phyloP scores from a whole-genome alignment of 2,329 filamentous ascomycete species.

The Pseudopithomyces chartarum region DNA sequence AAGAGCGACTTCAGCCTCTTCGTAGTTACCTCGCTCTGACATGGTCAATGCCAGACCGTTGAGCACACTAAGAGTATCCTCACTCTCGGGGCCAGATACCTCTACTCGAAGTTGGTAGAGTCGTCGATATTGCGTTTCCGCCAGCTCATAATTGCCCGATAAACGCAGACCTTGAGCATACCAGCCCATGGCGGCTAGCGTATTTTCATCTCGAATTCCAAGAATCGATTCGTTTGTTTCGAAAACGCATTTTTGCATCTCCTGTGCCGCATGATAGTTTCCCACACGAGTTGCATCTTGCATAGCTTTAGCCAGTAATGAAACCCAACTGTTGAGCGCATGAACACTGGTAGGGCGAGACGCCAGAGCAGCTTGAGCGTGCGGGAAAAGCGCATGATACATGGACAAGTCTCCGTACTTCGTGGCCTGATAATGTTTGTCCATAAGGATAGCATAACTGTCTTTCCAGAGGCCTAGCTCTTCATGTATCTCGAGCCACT shows the following conservation, averaged over 20 bases:
- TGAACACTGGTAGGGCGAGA: not conserved
- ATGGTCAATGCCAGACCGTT: conserved; percentile 1
- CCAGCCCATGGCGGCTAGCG: not conserved
- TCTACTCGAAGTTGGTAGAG: conserved; percentile 5
- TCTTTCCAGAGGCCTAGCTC: not conserved
- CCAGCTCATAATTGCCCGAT: conserved; percentile 13
- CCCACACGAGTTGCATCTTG: conserved; percentile 2
- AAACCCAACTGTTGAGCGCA: conserved; percentile 9
- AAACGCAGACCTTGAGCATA: not conserved
- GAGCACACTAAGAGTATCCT: conserved; percentile 4
- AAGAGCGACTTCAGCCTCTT: not conserved
- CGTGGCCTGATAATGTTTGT: conserved; percentile 1
- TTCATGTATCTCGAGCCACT: conserved; percentile 24
- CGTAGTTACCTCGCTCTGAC: not conserved
- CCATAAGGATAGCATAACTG: not conserved
- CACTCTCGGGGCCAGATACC: conserved; percentile 7
- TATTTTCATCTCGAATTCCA: conserved; percentile 6
- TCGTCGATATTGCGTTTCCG: conserved; percentile 3
- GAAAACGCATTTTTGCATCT: conserved; percentile 4
- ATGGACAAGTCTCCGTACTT: conserved; percentile 3
- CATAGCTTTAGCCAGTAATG: conserved; percentile 3
- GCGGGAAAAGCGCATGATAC: conserved; percentile 7
- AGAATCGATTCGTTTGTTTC: conserved; percentile 4
- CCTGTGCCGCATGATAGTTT: conserved; percentile 8
- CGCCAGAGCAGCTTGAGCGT: conserved; percentile 7